These are phyloP conservation scores for Suillus lakei DNA, from an alignment of 768 basidiomycete genomes.

Conservation along the genomic window DNA sequence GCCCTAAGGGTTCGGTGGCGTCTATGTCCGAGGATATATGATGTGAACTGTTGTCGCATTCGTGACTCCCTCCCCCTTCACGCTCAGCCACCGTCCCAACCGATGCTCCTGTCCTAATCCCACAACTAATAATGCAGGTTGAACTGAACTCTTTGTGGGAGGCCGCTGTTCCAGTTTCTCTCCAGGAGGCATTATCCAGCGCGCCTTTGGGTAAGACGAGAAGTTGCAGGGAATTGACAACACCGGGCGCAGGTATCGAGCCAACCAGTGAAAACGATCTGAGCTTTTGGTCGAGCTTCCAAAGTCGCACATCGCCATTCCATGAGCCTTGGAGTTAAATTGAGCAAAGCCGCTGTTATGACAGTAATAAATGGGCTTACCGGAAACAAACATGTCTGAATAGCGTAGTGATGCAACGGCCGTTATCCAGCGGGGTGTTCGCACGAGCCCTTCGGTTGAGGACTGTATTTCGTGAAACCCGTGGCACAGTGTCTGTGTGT, in stretches of 20 bases:
- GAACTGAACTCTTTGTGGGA: conserved; percentile 15
- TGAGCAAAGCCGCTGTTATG: conserved; percentile 3
- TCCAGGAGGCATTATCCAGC: conserved; percentile 49
- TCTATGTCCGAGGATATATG: conserved; percentile 49
- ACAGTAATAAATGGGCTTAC: conserved; percentile 44
- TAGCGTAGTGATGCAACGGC: conserved; percentile 82
- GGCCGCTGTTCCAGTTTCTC: conserved; percentile 25
- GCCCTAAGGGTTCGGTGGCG: neutral
- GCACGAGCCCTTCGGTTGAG: conserved; percentile 74
- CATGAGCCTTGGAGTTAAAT: conserved; percentile 76
- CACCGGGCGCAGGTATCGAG: conserved; percentile 69
- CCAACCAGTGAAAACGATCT: conserved; percentile 76
- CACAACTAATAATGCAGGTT: conserved; percentile 67
- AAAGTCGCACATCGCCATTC: conserved; percentile 88
- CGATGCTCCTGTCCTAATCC: conserved; percentile 89
- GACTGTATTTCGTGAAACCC: conserved; percentile 77
- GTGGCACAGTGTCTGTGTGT: conserved; percentile 85
- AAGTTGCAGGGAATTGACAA: conserved; percentile 91
- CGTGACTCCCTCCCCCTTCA: conserved; percentile 70
- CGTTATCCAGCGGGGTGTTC: conserved; percentile 91
- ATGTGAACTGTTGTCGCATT: conserved; percentile 76
- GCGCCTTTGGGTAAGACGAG: conserved; percentile 53
- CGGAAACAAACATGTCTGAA: conserved; percentile 90
- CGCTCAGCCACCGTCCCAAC: conserved; percentile 84
- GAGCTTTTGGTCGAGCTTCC: conserved; percentile 84